Evolutionary conservation across 768 basidiomycete species (phyloP).

Genomic region (Lactifluus rugatus): DNA sequence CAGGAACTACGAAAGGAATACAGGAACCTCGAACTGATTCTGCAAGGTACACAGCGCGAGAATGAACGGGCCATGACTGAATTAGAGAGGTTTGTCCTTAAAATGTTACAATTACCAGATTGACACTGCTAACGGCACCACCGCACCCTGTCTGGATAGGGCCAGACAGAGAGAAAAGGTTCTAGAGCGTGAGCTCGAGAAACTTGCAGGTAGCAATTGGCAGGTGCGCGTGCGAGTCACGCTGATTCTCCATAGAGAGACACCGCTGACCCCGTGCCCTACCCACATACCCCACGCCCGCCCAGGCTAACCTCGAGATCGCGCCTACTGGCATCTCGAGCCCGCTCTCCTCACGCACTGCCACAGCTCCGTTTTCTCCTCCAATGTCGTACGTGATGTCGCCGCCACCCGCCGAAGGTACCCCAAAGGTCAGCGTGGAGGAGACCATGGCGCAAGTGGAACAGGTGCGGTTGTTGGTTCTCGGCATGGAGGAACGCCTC

Average conservation of each 20-base stretch:
- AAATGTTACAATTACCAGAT: background rate
- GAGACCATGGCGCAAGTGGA: constrained; percentile 53
- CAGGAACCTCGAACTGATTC: constrained; percentile 61
- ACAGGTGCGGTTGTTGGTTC: constrained; percentile 53
- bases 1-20: constrained; percentile 63
- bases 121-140: background rate
- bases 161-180: constrained; percentile 64
- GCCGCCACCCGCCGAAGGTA: background rate
- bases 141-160: constrained; percentile 20
- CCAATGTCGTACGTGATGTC: constrained; percentile 2
- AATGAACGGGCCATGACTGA: constrained; percentile 81
- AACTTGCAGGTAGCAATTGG: constrained; percentile 73
- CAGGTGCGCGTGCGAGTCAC: constrained; percentile 39
- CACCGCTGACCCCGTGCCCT: background rate
- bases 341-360: constrained; percentile 23
- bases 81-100: constrained; percentile 50
- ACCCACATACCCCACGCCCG: constrained; percentile 24
- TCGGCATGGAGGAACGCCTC: constrained; percentile 70
- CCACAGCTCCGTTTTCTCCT: constrained; percentile 25
- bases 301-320: constrained; percentile 31
- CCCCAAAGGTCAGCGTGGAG: constrained; percentile 24
- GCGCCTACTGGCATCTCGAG: constrained; percentile 25
- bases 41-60: constrained; percentile 76
- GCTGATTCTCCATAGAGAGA: background rate
- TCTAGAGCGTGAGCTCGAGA: constrained; percentile 62